These are phyloP conservation scores for Venturia nashicola DNA, from an alignment of 2,329 filamentous ascomycete genomes.

Conservation along the genomic window DNA sequence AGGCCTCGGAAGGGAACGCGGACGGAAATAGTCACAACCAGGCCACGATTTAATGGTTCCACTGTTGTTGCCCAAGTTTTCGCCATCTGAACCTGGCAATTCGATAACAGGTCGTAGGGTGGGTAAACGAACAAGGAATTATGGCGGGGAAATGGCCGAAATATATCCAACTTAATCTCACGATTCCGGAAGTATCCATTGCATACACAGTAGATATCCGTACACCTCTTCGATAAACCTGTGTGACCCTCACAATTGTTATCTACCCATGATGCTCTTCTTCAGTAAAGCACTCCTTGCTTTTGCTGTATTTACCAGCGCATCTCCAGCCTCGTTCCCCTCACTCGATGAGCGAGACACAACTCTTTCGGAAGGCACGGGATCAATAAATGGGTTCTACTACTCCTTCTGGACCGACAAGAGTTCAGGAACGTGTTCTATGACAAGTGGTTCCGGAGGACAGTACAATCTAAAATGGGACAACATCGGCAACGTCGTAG, in stretches of 20 bases:
- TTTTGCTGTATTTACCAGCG: neutral
- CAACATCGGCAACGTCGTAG: conserved; percentile 40
- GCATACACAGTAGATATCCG: neutral
- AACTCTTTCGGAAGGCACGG: conserved; percentile 13
- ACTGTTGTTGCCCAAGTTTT: no score
- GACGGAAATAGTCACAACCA: no score
- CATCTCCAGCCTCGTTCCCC: neutral
- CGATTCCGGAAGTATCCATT: no score
- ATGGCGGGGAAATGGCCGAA: neutral
- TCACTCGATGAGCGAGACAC: neutral
- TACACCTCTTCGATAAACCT: neutral
- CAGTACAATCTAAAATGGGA: conserved; percentile 35
- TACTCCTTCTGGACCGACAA: conserved; percentile 38
- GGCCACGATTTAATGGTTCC: no score
- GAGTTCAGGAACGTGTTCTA: conserved; percentile 20
- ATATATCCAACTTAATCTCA: no score
- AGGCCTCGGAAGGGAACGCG: no score
- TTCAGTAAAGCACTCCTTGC: conserved; percentile 25
- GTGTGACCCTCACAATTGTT: neutral
- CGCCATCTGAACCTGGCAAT: neutral
- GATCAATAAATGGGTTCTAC: conserved; percentile 28
- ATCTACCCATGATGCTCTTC: neutral
- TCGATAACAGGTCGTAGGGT: neutral
- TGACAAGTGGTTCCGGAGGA: neutral
- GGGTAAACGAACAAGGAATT: neutral